Base-by-base conservation (phyloP, 768 basidiomycete genomes). In the Dentipellis sp. region DNA sequence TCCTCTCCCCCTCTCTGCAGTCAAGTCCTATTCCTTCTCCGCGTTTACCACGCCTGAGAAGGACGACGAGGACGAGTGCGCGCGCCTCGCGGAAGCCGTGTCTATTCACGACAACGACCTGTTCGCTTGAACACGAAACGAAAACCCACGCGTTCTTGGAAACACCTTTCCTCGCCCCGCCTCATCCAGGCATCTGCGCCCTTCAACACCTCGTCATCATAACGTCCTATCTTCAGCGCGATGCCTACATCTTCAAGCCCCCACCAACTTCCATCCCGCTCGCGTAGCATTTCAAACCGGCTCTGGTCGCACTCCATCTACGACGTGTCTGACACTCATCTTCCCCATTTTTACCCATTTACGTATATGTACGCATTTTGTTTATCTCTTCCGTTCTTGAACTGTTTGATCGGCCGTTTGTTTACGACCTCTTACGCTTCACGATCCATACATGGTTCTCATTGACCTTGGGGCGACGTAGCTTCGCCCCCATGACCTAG, bases 91-190 rank as follows among this genome's bases (percentile, higher is more conserved):
- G 9, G 56, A 54, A 38, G 21, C 56, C 53, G 29, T 50, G 40
- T 34, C 23, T n/a, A 53, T 55, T 53, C 55, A 36, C 59, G 56
- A 60, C 35, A 54, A 62, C 42, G 61, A 62, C 56, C 56, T 62
- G 34, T 62, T 62, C 45, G 61, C 61, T 40, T 62, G 52, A 62
- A 23, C 19, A 38, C 55, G 21, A 23, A 10, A 12, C 29, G 58
- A 52, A 52, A 59, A 3, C 29, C 29, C 29, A 29, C 58, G 55
- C 56, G 36, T 46, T 40, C 45, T 37, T 38, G 50, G 12, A 19
- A 36, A 12, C 34, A 29, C 49, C 52, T 50, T 37, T 56, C 60
- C 40, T 19, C n/a, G 19, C 45, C 21, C 40, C 51, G 50, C 55
- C 38, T 52, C 54, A 10, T 29, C 29, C 29, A 29, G 29, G 29